These are phyloP conservation scores for Boletus rufocinnamomeus DNA, from an alignment of 768 basidiomycete species.

Conservation along the genomic window DNA sequence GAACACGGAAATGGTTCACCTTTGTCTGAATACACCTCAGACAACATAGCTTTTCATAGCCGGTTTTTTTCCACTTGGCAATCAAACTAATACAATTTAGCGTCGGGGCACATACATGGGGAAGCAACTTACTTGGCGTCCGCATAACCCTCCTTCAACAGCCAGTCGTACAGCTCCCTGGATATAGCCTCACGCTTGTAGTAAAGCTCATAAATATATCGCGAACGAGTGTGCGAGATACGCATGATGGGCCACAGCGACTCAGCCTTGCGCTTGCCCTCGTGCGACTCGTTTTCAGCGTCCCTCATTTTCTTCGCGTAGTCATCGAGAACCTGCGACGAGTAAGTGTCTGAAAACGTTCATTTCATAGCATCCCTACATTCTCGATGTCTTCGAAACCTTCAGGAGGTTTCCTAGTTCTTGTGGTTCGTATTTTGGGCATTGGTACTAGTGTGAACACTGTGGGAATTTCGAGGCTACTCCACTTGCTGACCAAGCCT, in stretches of 20 bases:
- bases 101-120: constrained; percentile 2
- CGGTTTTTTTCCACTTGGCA: constrained; percentile 99
- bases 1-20: constrained; percentile 41
- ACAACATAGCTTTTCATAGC: constrained; percentile 98
- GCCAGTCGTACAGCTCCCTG: constrained; percentile 93
- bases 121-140: constrained; percentile 80
- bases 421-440: constrained; percentile 92
- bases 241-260: constrained; percentile 98
- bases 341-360: constrained; percentile 9
- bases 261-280: constrained; percentile 95
- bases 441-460: constrained; percentile 42
- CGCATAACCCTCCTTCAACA: constrained; percentile 95
- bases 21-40: constrained; percentile 94
- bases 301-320: constrained; percentile 99
- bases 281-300: constrained; percentile 97
- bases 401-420: constrained; percentile 93
- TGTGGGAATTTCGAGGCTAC: constrained; percentile 21
- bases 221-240: constrained; percentile 92
- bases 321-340: constrained; percentile 84
- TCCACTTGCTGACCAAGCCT: background rate
- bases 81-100: constrained; percentile 62
- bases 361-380: constrained; percentile 41
- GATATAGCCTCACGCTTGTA: constrained; percentile 97
- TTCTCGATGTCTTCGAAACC: constrained; percentile 93
- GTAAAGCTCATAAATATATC: constrained; percentile 98